Base-by-base conservation (phyloP, 129 eudicot species). In the Heracleum sosnowskyi region DNA sequence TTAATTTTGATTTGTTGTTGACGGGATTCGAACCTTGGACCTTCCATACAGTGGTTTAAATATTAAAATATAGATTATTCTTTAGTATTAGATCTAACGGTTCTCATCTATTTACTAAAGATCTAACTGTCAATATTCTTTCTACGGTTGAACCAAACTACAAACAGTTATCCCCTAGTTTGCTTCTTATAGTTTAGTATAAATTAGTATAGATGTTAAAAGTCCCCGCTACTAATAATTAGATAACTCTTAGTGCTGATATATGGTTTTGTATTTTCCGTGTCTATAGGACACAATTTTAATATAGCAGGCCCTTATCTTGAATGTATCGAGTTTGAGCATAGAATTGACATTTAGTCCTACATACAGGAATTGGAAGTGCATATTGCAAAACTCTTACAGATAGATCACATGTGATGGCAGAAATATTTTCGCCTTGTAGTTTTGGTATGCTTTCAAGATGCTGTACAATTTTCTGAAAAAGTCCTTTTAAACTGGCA, bases 381-480 rank as follows among this genome's bases (percentile, higher is more conserved):
- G 63, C 68, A 60, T n/a, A n/a, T 2, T n/a, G 33, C 45, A 63
- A 62, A 79, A 47, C 69, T 78, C 97, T 89, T 86, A 96, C 99
- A 1, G 97, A 92, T 81, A 96, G 87, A 86, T 96, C 99, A 81
- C 99, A 92, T 70, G 93, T 87, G 86, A 96, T 87, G 53, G 97
- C 87, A 46, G 99, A 92, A 63, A 96, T 90, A 89, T 90, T 96
- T 89, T 96, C 99, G 47, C 99, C 97, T 88, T 92, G 97, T n/a
- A 96, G 97, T 76, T 92, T 96, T 62, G 99, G 99, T 81, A 96
- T 92, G 81, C 83, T 96, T 82, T 96, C 99, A 64, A 96, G 96
- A 86, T 96, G 97, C 82, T 89, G 95, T 84, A 96, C 90, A 40
- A 96, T 85, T 88, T 87, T 92, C 76, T 96, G 97, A 87, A 96